Conservation (phyloP, 164 flowering plant genomes). For the Kingdonia uniflora region DNA sequence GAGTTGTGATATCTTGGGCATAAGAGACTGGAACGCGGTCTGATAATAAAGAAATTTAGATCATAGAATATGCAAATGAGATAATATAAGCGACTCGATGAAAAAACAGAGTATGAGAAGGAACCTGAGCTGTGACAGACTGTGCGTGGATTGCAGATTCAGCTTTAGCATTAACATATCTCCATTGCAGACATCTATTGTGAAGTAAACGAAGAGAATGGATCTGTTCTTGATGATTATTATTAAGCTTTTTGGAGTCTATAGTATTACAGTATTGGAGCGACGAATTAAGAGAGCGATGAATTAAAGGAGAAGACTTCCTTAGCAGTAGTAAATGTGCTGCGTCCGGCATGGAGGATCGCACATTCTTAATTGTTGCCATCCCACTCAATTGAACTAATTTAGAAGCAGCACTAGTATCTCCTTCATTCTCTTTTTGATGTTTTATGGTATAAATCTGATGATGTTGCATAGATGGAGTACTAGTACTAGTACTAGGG, state of each 20-base stretch:
- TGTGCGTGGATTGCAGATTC: too few species aligned
- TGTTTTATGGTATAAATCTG: too few species aligned
- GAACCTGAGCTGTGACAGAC: too few species aligned
- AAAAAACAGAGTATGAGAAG: too few species aligned
- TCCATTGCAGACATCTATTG: slow-evolving; percentile 63
- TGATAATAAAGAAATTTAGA: too few species aligned
- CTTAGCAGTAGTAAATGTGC: slow-evolving; percentile 12
- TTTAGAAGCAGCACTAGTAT: slow-evolving; percentile 21
- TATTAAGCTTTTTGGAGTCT: slow-evolving; percentile 33
- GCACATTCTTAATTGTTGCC: not conserved
- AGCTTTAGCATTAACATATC: slow-evolving; percentile 66
- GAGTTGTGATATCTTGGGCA: too few species aligned
- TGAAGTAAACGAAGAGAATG: slow-evolving; percentile 49
- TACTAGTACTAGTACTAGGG: too few species aligned
- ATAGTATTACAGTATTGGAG: slow-evolving; percentile 12
- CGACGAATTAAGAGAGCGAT: slow-evolving; percentile 20
- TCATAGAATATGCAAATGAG: too few species aligned
- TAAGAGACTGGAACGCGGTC: too few species aligned
- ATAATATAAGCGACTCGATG: too few species aligned
- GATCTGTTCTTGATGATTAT: slow-evolving; percentile 36
- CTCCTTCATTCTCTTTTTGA: too few species aligned
- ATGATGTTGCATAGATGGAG: too few species aligned
- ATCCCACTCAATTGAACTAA: slow-evolving; percentile 15
- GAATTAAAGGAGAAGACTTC: slow-evolving; percentile 12
- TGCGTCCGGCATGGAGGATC: slow-evolving; percentile 23